Percentiles rank a stretch among this genome's conserved stretches.
Evolutionary conservation across 2,329 filamentous ascomycete genomes (phyloP).

Genomic region (Arthroderma sp.): DNA sequence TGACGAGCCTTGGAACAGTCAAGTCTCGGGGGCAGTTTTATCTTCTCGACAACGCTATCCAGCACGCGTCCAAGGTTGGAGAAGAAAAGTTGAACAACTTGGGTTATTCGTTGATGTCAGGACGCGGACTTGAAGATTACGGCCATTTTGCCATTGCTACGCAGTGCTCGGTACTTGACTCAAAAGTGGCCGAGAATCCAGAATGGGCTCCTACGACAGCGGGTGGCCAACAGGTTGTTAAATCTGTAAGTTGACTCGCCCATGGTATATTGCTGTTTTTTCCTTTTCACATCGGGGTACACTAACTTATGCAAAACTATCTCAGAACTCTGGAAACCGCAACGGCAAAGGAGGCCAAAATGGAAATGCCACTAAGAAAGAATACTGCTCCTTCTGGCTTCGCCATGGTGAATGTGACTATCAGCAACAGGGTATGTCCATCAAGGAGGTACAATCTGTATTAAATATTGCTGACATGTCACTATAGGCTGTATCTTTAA

Average conservation of each 20-base stretch:
- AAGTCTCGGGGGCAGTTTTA: constrained; percentile 25
- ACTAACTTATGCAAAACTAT: not conserved
- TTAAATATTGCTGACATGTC: not conserved
- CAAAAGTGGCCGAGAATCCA: not conserved
- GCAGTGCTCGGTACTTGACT: not conserved
- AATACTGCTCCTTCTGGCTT: constrained; percentile 61
- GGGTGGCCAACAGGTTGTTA: not conserved
- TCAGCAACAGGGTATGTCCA: constrained; percentile 51
- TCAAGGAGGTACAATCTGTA: not conserved
- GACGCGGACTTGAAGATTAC: not conserved
- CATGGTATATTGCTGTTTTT: not conserved
- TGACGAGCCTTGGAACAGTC: constrained; percentile 32
- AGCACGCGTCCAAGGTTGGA: not conserved
- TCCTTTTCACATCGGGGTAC: not conserved
- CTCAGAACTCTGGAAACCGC: constrained; percentile 6
- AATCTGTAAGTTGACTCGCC: not conserved
- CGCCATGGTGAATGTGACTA: constrained; percentile 75
- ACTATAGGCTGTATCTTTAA: constrained; percentile 65
- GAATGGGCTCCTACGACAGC: not conserved
- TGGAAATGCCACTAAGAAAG: constrained; percentile 11
- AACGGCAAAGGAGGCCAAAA: constrained; percentile 5
- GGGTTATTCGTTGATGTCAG: not conserved
- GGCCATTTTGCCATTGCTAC: not conserved
- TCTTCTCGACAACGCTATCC: constrained; percentile 22
- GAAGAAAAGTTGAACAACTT: not conserved